Evolutionary conservation across 352 stramenopile species (phyloP).

Genomic region (Blastocystis sp.): DNA sequence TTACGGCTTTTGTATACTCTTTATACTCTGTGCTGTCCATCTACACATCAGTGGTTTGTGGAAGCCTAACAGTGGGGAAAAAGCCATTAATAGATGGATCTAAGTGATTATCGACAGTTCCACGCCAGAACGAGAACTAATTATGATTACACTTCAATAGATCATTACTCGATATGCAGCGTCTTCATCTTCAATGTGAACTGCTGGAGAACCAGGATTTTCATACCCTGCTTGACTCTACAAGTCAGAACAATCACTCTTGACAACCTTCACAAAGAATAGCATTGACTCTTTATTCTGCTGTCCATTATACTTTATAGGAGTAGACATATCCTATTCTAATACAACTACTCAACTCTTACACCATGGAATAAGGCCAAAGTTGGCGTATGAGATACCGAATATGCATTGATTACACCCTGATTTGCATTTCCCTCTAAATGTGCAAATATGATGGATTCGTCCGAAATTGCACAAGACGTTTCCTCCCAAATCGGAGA

Average conservation of each 20-base stretch:
- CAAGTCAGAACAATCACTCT: not conserved
- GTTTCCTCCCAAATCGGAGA: constrained; percentile 45
- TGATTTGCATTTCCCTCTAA: constrained; percentile 61
- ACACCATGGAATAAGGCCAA: constrained; percentile 46
- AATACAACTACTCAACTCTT: not conserved
- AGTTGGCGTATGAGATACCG: constrained; percentile 45
- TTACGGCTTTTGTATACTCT: constrained; percentile 32
- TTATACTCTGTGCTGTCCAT: constrained; percentile 16
- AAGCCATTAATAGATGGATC: constrained; percentile 58
- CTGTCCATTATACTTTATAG: constrained; percentile 47
- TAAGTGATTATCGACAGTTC: constrained; percentile 46
- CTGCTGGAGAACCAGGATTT: constrained; percentile 52
- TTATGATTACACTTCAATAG: not conserved
- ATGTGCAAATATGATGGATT: constrained; percentile 39
- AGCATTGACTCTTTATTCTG: constrained; percentile 51
- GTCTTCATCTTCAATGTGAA: not conserved
- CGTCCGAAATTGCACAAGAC: not conserved
- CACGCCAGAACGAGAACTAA: constrained; percentile 66
- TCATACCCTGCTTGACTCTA: constrained; percentile 25
- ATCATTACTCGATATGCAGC: constrained; percentile 5
- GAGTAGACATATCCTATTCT: constrained; percentile 37
- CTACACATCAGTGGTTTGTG: not conserved
- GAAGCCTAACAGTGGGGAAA: constrained; percentile 10
- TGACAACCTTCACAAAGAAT: constrained; percentile 27
- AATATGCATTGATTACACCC: constrained; percentile 37